Evolutionary conservation across 768 basidiomycete species (phyloP).

Genomic region (Phaeotremella skinneri): DNA sequence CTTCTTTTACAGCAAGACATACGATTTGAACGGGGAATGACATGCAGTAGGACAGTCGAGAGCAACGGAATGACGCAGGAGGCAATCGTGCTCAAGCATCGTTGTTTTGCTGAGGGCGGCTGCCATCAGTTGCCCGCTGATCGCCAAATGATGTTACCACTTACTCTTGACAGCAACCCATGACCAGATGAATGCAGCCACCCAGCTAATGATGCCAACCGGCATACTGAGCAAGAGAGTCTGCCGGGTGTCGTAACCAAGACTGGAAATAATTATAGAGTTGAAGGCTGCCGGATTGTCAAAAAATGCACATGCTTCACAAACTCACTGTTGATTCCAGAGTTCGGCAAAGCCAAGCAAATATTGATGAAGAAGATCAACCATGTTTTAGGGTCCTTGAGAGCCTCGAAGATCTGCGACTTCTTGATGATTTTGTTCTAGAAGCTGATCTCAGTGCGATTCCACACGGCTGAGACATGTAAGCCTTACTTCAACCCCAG

Average conservation of each 20-base stretch:
- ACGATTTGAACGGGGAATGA: constrained; percentile 31
- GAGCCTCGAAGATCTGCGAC: constrained; percentile 29
- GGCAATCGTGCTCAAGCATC: constrained; percentile 16
- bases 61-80: constrained; percentile 28
- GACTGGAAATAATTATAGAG: constrained; percentile 20
- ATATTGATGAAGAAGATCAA: constrained; percentile 37
- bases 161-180: constrained; percentile 25
- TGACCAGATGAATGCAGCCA: constrained; percentile 27
- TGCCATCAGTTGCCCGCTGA: no score
- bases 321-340: constrained; percentile 9
- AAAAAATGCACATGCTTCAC: neutral
- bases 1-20: no score
- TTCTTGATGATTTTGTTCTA: constrained; percentile 33
- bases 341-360: constrained; percentile 35
- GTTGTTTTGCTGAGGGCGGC: no score
- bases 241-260: constrained; percentile 21
- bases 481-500: constrained; percentile 27
- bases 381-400: constrained; percentile 35
- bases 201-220: constrained; percentile 32
- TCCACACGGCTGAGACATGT: no score
- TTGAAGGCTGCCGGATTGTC: constrained; percentile 17
- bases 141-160: no score
- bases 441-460: no score
- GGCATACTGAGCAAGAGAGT: constrained; percentile 29
- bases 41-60: constrained; percentile 35